These are phyloP conservation scores for Cunninghamia lanceolata DNA, from an alignment of 75 land plant genomes.

Conservation along the genomic window DNA sequence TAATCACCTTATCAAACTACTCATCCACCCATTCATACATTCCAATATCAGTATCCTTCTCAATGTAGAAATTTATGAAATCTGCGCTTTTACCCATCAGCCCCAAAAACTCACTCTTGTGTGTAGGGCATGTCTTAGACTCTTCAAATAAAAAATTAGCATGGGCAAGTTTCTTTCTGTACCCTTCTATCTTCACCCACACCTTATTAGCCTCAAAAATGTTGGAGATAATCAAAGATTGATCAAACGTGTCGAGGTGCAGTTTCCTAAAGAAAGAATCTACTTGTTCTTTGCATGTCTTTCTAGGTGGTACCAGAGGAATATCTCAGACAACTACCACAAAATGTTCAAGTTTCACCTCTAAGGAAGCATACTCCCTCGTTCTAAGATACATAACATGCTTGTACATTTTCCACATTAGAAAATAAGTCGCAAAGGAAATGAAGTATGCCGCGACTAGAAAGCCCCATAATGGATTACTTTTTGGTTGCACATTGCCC, in stretches of 20 bases:
- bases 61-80: slow-evolving; percentile 61
- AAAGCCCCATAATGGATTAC: slow-evolving; percentile 71
- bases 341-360: slow-evolving; percentile 59
- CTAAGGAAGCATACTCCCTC: slow-evolving; percentile 36
- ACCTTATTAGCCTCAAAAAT: slow-evolving; percentile 57
- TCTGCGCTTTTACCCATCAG: slow-evolving; percentile 72
- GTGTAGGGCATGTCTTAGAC: slow-evolving; percentile 60
- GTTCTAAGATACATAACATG: slow-evolving; percentile 63
- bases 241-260: slow-evolving; percentile 80
- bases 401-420: slow-evolving; percentile 78
- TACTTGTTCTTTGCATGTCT: slow-evolving; percentile 71
- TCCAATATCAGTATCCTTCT: too few relatives aligned
- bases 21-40: too few relatives aligned
- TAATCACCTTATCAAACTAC: too few relatives aligned
- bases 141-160: slow-evolving; percentile 57
- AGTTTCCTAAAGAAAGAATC: slow-evolving; percentile 69
- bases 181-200: slow-evolving; percentile 57
- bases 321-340: slow-evolving; percentile 79
- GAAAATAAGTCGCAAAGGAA: slow-evolving; percentile 49
- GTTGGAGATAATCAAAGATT: slow-evolving; percentile 62
- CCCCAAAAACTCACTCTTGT: slow-evolving; percentile 66
- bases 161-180: slow-evolving; percentile 63
- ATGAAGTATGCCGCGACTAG: too few relatives aligned
- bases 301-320: slow-evolving; percentile 39
- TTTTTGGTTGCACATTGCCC: slow-evolving; percentile 60